Evolutionary conservation across 2,329 filamentous ascomycete species (phyloP).

Genomic region (Trichoderma atroviride): DNA sequence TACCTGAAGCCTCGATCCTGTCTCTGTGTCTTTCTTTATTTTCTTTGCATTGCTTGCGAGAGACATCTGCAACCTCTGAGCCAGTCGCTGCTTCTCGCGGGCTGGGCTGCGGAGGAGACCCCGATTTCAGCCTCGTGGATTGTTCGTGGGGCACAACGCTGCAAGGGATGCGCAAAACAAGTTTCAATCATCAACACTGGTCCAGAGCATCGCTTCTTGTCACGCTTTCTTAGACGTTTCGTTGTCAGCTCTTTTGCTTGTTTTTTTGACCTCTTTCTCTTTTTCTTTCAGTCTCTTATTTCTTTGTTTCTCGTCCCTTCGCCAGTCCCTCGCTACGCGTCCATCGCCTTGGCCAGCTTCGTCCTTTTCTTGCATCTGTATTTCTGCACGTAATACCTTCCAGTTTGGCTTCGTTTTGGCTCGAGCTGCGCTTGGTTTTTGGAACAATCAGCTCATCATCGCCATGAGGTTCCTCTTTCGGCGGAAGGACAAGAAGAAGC

Average conservation of each 20-base stretch:
- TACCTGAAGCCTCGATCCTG: not conserved
- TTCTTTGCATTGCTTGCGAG: slow-evolving; percentile 4
- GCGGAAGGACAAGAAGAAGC: slow-evolving; percentile 44
- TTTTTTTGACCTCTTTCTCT: not conserved
- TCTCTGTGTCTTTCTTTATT: not conserved
- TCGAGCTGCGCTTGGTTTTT: not conserved
- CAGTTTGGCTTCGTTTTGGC: not conserved
- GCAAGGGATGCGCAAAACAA: slow-evolving; percentile 24
- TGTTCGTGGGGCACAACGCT: slow-evolving; percentile 19
- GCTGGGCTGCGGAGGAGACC: slow-evolving; percentile 12
- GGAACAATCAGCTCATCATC: not conserved
- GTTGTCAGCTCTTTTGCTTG: not conserved
- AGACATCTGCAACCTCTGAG: slow-evolving; percentile 1
- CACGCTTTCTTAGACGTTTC: slow-evolving; percentile 11
- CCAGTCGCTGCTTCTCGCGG: slow-evolving; percentile 2
- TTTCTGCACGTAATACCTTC: not conserved
- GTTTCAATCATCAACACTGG: slow-evolving; percentile 14
- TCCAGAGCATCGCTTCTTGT: slow-evolving; percentile 7
- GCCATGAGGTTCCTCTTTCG: slow-evolving; percentile 43
- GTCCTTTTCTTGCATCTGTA: not conserved
- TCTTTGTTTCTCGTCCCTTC: not conserved
- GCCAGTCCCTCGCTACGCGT: slow-evolving; percentile 1
- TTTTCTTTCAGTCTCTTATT: not conserved
- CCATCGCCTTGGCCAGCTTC: not conserved
- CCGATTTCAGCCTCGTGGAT: slow-evolving; percentile 23